phyloP scores from a whole-genome alignment of 768 basidiomycete genomes.

The Podaxis pistillaris region DNA sequence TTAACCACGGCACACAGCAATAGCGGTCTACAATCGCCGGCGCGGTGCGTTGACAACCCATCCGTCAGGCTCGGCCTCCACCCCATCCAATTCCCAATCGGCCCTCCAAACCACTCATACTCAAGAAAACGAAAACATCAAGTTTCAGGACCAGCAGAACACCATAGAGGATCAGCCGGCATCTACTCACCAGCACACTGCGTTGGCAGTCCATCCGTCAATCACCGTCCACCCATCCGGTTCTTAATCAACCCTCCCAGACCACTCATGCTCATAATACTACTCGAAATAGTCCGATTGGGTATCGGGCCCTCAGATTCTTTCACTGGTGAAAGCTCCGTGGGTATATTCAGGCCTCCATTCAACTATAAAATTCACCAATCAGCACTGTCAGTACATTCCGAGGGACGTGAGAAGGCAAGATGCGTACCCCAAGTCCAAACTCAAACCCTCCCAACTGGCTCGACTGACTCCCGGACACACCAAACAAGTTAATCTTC shows the following conservation, averaged over 20 bases:
- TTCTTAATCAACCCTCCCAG: neutral
- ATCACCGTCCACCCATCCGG: constrained; percentile 4
- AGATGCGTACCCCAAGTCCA: constrained; percentile 27
- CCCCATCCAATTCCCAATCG: too few species aligned
- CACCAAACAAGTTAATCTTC: constrained; percentile 62
- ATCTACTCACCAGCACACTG: too few species aligned
- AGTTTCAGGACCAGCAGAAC: too few species aligned
- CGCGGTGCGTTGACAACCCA: too few species aligned
- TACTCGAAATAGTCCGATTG: constrained; percentile 22
- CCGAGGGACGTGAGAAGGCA: neutral
- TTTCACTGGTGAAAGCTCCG: constrained; percentile 64
- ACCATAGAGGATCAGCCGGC: too few species aligned
- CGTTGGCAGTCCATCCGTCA: neutral
- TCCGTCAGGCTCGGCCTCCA: too few species aligned
- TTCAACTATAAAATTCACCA: constrained; percentile 23
- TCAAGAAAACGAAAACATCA: too few species aligned
- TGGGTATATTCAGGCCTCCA: constrained; percentile 60
- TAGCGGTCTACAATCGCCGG: too few species aligned
- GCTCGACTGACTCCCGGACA: constrained; percentile 35
- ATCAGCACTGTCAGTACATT: constrained; percentile 14
- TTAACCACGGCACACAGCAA: too few species aligned
- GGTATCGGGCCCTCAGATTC: constrained; percentile 33
- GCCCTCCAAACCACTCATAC: too few species aligned
- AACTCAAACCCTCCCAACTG: constrained; percentile 44
- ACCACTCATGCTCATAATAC: constrained; percentile 22